A percentile compares a stretch with the other conserved stretches of the same genome.
phyloP scores from a whole-genome alignment of 2,329 filamentous ascomycete species.

The Plenodomus lindquistii region DNA sequence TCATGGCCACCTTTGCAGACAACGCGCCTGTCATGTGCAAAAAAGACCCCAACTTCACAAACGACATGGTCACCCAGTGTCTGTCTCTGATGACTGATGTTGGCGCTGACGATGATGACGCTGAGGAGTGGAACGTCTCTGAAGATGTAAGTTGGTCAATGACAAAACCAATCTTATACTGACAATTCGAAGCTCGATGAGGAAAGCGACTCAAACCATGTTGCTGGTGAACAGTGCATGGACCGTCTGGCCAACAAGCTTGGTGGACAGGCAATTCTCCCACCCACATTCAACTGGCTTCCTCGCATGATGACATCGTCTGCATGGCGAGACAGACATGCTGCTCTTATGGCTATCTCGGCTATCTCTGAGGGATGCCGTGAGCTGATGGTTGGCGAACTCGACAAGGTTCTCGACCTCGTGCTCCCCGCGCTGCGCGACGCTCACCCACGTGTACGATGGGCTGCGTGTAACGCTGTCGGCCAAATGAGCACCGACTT shows the following conservation, averaged over 20 bases:
- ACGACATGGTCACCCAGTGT: slow-evolving; percentile 98
- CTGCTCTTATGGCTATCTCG: slow-evolving; percentile 97
- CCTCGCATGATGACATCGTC: slow-evolving; percentile 96
- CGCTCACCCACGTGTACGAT: slow-evolving; percentile 89
- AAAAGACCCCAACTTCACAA: slow-evolving; percentile 88
- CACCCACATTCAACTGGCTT: slow-evolving; percentile 94
- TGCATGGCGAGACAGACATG: slow-evolving; percentile 92
- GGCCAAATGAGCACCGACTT: slow-evolving; percentile 99
- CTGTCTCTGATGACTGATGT: slow-evolving; percentile 98
- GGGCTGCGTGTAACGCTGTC: slow-evolving; percentile 97
- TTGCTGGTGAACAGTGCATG: slow-evolving; percentile 98
- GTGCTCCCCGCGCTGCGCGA: slow-evolving; percentile 92
- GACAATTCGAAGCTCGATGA: slow-evolving; percentile 70
- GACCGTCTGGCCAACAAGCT: slow-evolving; percentile 96
- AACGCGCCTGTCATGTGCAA: slow-evolving; percentile 92
- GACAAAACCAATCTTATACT: neutral
- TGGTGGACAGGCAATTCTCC: slow-evolving; percentile 87
- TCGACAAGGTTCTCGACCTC: slow-evolving; percentile 90
- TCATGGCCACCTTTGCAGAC: slow-evolving; percentile 98
- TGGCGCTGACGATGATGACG: slow-evolving; percentile 91
- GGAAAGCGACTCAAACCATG: slow-evolving; percentile 95
- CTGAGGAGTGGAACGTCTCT: slow-evolving; percentile 86
- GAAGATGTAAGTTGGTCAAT: slow-evolving; percentile 63
- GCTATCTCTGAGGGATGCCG: slow-evolving; percentile 97
- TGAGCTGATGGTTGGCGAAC: slow-evolving; percentile 91